Evolutionary conservation across 257 asterid species (phyloP).

Genomic region (Fraxinus excelsior): DNA sequence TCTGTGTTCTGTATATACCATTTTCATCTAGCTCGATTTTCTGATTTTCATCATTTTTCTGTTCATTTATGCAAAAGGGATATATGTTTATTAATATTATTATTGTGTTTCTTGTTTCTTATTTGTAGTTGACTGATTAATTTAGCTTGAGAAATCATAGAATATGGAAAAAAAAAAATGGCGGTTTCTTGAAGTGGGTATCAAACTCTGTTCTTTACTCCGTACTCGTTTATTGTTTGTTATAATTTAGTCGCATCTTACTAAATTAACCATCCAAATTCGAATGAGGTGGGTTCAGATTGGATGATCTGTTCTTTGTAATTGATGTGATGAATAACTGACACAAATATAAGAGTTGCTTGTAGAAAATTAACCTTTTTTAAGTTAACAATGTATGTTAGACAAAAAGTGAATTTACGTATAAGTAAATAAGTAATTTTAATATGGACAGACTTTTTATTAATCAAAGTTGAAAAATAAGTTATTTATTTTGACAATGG

Average conservation of each 20-base stretch:
- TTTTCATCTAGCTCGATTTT: too few species aligned
- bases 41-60: background rate
- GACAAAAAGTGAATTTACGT: too few species aligned
- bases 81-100: too few species aligned
- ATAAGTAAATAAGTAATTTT: too few species aligned
- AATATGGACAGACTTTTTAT: too few species aligned
- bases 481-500: too few species aligned
- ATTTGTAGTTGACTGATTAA: conserved; percentile 68
- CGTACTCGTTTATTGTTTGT: background rate
- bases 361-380: too few species aligned
- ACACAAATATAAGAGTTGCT: too few species aligned
- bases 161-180: conserved; percentile 87
- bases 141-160: conserved; percentile 72
- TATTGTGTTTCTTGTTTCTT: background rate
- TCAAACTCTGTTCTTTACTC: background rate
- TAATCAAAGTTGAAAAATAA: too few species aligned
- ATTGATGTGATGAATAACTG: too few species aligned
- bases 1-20: background rate
- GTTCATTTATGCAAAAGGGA: background rate
- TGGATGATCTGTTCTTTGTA: background rate
- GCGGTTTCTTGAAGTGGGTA: conserved; percentile 89
- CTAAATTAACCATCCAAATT: background rate
- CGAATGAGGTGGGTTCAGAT: background rate
- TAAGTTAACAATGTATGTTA: too few species aligned
- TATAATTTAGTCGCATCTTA: too few species aligned